A percentile compares a stretch with the other conserved stretches of the same genome.
phyloP scores from a whole-genome alignment of 768 basidiomycete genomes.

The Suillus paluster region DNA sequence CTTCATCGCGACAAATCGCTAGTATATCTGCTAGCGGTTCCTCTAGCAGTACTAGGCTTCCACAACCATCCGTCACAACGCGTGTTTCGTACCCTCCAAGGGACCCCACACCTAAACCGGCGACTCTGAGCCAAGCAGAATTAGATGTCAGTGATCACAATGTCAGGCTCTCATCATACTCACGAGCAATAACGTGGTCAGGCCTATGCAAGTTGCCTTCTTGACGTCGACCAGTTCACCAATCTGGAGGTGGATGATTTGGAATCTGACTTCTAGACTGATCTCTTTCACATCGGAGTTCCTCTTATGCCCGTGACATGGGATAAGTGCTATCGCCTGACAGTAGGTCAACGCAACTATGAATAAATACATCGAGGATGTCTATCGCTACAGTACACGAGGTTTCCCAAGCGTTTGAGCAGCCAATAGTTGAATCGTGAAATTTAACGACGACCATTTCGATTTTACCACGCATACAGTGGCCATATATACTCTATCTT shows the following conservation, averaged over 20 bases:
- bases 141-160: constrained; percentile 23
- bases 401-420: neutral
- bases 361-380: neutral
- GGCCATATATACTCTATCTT: neutral
- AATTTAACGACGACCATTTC: neutral
- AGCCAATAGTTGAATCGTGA: neutral
- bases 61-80: neutral
- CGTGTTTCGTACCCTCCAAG: neutral
- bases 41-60: neutral
- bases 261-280: constrained; percentile 32
- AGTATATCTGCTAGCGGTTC: neutral
- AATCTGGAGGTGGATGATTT: constrained; percentile 33
- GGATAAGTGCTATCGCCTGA: neutral
- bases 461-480: neutral
- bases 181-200: constrained; percentile 4
- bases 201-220: constrained; percentile 41
- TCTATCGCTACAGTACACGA: neutral
- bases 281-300: constrained; percentile 3
- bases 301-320: neutral
- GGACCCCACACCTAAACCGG: neutral
- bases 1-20: neutral
- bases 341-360: too few relatives aligned
- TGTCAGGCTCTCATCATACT: neutral
- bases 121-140: constrained; percentile 17
- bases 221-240: constrained; percentile 40